A percentile compares a stretch with the other conserved stretches of the same genome.
Conservation (phyloP, 225 moss, liverwort and hornwort species). For the Ulota crispa region DNA sequence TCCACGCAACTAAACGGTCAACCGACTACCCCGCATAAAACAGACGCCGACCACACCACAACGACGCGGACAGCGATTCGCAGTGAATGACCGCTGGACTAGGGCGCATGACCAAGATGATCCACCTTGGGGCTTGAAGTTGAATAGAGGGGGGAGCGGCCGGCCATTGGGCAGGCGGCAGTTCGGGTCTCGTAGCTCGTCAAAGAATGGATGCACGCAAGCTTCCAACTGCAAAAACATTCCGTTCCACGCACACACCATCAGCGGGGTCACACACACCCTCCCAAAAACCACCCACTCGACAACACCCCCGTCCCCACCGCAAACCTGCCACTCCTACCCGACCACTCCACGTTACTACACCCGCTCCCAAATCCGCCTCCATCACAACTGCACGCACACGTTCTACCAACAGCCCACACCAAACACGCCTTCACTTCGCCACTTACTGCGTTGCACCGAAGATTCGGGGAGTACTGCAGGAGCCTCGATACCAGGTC, state of each 20-base stretch:
- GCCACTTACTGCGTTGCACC: constrained; percentile 78
- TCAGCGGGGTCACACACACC: neutral
- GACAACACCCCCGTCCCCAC: neutral
- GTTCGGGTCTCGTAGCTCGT: constrained; percentile 89
- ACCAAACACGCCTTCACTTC: neutral
- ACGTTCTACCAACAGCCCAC: neutral
- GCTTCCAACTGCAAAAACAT: constrained; percentile 80
- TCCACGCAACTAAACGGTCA: too few relatives aligned
- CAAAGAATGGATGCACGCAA: constrained; percentile 98
- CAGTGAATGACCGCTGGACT: neutral
- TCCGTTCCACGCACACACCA: neutral
- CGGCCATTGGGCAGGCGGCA: constrained; percentile 95
- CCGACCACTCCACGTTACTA: neutral
- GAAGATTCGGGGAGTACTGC: constrained; percentile 95
- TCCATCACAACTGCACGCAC: neutral
- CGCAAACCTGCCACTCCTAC: neutral
- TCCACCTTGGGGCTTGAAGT: constrained; percentile 97
- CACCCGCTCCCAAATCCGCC: neutral
- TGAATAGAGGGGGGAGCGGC: constrained; percentile 89
- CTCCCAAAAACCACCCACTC: neutral
- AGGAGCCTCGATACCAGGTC: constrained; percentile 92
- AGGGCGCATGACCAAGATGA: too few relatives aligned
- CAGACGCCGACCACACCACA: neutral
- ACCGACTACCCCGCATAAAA: neutral
- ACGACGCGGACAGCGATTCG: neutral